Percentiles rank a stretch among this genome's conserved stretches.
Evolutionary conservation across 2,329 filamentous ascomycete genomes (phyloP).

Genomic region (Coniochaeta sp.): DNA sequence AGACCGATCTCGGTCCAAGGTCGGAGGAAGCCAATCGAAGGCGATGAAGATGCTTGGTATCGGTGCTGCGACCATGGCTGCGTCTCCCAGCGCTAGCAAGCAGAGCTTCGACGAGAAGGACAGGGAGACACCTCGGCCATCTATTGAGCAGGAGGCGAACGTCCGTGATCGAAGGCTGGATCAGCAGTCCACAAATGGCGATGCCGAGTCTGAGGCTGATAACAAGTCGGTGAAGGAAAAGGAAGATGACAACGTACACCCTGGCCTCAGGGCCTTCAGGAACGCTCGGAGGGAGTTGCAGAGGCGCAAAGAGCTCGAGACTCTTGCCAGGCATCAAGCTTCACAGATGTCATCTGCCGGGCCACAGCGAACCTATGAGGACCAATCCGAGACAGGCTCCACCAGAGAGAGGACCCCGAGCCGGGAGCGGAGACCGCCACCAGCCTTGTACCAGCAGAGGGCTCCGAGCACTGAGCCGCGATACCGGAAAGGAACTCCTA

Average conservation of each 20-base stretch:
- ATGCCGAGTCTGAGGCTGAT: conserved; percentile 10
- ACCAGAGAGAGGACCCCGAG: conserved; percentile 28
- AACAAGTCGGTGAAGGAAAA: conserved; percentile 15
- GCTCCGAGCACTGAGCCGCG: conserved; percentile 35
- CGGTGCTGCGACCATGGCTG: conserved; percentile 33
- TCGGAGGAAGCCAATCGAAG: conserved; percentile 41
- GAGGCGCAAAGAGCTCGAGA: conserved; percentile 46
- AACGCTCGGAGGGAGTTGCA: conserved; percentile 52
- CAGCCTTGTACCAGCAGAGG: conserved; percentile 36
- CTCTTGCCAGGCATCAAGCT: conserved; percentile 32
- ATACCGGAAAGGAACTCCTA: conserved; percentile 17
- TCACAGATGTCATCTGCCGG: conserved; percentile 14
- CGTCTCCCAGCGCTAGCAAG: conserved; percentile 31
- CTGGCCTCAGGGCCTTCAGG: conserved; percentile 48
- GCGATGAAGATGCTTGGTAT: conserved; percentile 56
- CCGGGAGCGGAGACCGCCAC: conserved; percentile 37
- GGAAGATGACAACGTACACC: conserved; percentile 36
- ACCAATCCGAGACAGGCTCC: neutral
- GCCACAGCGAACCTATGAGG: conserved; percentile 6
- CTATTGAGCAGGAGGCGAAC: conserved; percentile 18
- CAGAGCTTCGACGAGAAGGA: conserved; percentile 27
- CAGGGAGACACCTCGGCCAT: neutral
- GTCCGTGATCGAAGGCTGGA: conserved; percentile 5
- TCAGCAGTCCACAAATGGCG: conserved; percentile 4
- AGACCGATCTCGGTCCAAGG: conserved; percentile 32